These are phyloP conservation scores for Setaria italica DNA, from an alignment of 202 grass and related monocot species.

Conservation along the genomic window DNA sequence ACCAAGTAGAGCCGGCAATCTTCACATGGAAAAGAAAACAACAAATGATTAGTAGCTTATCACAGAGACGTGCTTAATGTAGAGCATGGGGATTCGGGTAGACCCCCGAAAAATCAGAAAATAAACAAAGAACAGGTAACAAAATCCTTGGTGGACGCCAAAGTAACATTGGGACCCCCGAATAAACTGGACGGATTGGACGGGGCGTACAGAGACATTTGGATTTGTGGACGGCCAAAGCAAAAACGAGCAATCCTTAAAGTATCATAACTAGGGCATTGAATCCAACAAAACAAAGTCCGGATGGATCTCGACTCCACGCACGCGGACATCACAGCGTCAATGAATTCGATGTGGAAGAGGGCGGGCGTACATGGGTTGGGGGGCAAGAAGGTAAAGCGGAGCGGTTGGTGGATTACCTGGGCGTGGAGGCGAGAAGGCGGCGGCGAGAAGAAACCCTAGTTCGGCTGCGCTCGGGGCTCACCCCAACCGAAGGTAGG, in stretches of 20 bases:
- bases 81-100: not conserved
- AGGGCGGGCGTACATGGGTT: no score
- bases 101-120: not conserved
- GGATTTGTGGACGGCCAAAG: not conserved
- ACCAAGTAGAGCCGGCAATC: constrained; percentile 31
- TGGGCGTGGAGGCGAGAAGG: constrained; percentile 27
- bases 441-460: constrained; percentile 32
- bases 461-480: not conserved
- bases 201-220: not conserved
- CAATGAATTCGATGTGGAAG: no score
- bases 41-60: not conserved
- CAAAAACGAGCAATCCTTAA: not conserved
- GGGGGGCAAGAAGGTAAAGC: not conserved
- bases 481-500: no score
- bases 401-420: constrained; percentile 5
- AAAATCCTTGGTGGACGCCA: not conserved
- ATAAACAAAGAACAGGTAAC: not conserved
- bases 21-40: not conserved
- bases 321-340: no score
- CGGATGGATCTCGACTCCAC: not conserved
- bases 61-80: not conserved
- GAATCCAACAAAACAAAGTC: not conserved
- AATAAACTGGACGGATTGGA: not conserved
- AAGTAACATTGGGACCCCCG: not conserved
- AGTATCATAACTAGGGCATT: not conserved